Conservation (phyloP, 176 grass and related monocot species). For the Hordeum vulgare region DNA sequence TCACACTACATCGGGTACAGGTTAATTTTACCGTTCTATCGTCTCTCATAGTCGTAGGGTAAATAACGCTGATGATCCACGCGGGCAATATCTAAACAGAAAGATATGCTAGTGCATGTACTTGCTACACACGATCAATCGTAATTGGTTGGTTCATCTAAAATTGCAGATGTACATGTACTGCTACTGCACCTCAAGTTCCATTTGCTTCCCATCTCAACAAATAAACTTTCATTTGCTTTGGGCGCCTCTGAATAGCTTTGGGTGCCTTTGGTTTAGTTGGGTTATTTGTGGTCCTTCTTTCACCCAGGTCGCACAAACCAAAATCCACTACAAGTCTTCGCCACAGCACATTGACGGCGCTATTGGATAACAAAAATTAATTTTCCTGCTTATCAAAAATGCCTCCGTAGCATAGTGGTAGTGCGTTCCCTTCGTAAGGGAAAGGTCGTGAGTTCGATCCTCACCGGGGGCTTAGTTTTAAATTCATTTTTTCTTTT, state of each 20-base stretch:
- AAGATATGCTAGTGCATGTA: neutral
- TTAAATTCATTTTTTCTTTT: too few relatives aligned
- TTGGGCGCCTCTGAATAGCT: neutral
- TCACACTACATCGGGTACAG: neutral
- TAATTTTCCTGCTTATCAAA: too few relatives aligned
- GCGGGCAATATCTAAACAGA: too few relatives aligned
- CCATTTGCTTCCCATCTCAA: too few relatives aligned
- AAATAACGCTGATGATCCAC: too few relatives aligned
- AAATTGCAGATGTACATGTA: neutral
- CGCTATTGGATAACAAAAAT: rapidly evolving
- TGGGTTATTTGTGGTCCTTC: neutral
- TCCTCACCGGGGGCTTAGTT: neutral
- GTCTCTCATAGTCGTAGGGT: too few relatives aligned
- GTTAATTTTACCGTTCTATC: too few relatives aligned
- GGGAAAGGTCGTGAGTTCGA: slow-evolving; percentile 34
- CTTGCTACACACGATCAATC: too few relatives aligned
- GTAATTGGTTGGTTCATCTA: neutral
- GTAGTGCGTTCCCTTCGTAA: slow-evolving; percentile 98
- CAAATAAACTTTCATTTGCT: neutral
- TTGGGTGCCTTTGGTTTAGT: neutral
- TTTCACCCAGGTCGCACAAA: neutral
- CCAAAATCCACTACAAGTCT: neutral
- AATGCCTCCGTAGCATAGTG: slow-evolving; percentile 82
- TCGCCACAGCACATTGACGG: too few relatives aligned
- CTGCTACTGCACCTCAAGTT: too few relatives aligned